Evolutionary conservation across 2,329 filamentous ascomycete genomes (phyloP).

Genomic region (Penicillium sp.): DNA sequence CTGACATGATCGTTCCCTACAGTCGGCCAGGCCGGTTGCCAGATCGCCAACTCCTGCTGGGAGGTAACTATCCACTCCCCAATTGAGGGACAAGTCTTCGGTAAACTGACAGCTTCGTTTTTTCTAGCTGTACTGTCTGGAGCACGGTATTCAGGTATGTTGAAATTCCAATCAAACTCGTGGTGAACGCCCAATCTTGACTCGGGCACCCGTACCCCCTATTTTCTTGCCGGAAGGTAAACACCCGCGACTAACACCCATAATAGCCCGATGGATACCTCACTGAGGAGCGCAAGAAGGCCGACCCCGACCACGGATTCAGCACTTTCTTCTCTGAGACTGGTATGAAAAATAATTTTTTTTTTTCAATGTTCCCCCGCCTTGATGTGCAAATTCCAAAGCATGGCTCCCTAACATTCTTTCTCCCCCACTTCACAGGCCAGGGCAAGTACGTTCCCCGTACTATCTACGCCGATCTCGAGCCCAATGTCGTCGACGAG

Average conservation of each 20-base stretch:
- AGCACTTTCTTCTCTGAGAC: slow-evolving; percentile 99
- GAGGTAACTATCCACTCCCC: slow-evolving; percentile 62
- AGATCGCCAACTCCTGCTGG: slow-evolving; percentile 99
- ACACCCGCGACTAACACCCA: slow-evolving; percentile 21
- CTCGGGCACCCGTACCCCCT: slow-evolving; percentile 14
- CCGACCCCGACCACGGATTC: slow-evolving; percentile 91
- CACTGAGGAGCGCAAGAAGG: slow-evolving; percentile 92
- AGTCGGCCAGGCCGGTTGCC: slow-evolving; percentile 99
- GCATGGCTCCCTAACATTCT: slow-evolving; percentile 13
- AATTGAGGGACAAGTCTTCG: slow-evolving; percentile 7
- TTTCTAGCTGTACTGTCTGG: slow-evolving; percentile 91
- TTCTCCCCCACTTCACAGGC: slow-evolving; percentile 46
- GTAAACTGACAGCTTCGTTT: slow-evolving; percentile 30
- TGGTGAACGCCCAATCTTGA: slow-evolving; percentile 14
- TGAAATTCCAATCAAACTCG: slow-evolving; percentile 13
- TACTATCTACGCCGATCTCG: slow-evolving; percentile 98
- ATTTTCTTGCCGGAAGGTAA: slow-evolving; percentile 15
- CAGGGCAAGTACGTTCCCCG: slow-evolving; percentile 98
- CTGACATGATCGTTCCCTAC: slow-evolving; percentile 28
- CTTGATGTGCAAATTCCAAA: slow-evolving; percentile 8
- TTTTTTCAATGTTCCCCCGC: slow-evolving; percentile 9
- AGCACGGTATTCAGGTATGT: slow-evolving; percentile 96
- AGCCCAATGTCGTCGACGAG: slow-evolving; percentile 98
- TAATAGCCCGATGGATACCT: slow-evolving; percentile 90
- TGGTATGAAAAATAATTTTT: slow-evolving; percentile 53